Base-by-base conservation (phyloP, 2,329 filamentous ascomycete species). In the Teratosphaeria gauchensis region DNA sequence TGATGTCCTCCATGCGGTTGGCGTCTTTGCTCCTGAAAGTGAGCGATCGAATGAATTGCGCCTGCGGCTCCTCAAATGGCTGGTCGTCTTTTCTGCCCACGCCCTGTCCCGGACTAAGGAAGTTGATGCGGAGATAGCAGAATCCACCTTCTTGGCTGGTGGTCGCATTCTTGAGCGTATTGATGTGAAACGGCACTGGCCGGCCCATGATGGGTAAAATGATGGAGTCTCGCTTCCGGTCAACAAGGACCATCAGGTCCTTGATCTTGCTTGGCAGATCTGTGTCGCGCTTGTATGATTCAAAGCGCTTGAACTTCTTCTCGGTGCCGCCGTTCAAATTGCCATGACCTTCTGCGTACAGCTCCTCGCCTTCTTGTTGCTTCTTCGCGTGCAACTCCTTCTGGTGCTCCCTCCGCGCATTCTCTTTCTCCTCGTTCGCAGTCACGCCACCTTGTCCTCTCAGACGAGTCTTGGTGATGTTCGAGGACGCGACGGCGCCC, bases 221-320 rank as follows among this genome's bases (percentile, higher is more conserved):
- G 59, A 99, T 84, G 0, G 92, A 96, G 58, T 84, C 84, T 68
- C 90, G 94, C 78, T 96, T 97, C 66, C 84, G 82, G 71, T 99
- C 94, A 14, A 97, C 90, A 24, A 96, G 83, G 62, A 99, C 90
- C 62, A 89, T 86, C 58, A 97, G 80, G 67, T 96, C 92, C 72
- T 88, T 88, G 64, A 95, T 85, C 69, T 85, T 87, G 14, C 82
- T 71, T 1, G 94, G 94, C 57, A 99, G 85, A 73, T 97, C 92
- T 67, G 95, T 96, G 73, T 97, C 94, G 61, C 92, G 85, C 80
- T 97, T 99, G 78, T 99, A 99, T 0, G 94, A 99, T 74, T 99
- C 94, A 71, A 97, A 99, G 58, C 91, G 89, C 79, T 97, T 97
- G 80, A 99, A 97, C 76, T 92, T 95, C 81, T 97, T 97, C 73